Evolutionary conservation across 306 rosid genomes (phyloP).

Genomic region (Quercus variabilis): DNA sequence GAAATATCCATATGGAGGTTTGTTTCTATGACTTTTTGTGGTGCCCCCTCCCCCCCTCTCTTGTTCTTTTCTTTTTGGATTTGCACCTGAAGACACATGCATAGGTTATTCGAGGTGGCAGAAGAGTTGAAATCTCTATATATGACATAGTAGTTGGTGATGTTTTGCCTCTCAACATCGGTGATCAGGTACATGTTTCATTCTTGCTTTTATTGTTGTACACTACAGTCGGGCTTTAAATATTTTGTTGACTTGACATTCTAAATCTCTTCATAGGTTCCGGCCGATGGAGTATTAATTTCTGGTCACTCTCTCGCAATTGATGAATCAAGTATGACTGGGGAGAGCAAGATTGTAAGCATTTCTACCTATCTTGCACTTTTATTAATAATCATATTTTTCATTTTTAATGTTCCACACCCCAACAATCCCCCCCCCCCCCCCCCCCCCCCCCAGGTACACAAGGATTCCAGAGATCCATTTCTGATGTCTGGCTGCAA

Average conservation of each 20-base stretch:
- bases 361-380: constrained; percentile 9
- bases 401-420: too few relatives aligned
- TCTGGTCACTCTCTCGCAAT: constrained; percentile 84
- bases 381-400: not conserved
- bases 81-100: constrained; percentile 4
- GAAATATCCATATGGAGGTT: constrained; percentile 90
- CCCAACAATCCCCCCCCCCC: too few relatives aligned
- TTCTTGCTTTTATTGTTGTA: constrained; percentile 14
- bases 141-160: constrained; percentile 94
- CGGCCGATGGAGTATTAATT: constrained; percentile 85
- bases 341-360: constrained; percentile 95
- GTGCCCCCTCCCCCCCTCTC: not conserved
- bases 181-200: constrained; percentile 61
- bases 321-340: constrained; percentile 97
- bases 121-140: constrained; percentile 82
- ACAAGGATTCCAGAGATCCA: constrained; percentile 63
- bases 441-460: constrained; percentile 30
- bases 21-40: constrained; percentile 3
- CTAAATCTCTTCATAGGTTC: constrained; percentile 52
- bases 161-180: constrained; percentile 82
- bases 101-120: constrained; percentile 85
- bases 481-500: constrained; percentile 90
- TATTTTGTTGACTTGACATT: constrained; percentile 10
- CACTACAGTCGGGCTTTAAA: constrained; percentile 13
- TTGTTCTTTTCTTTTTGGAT: not conserved